Percentiles rank a stretch among this genome's conserved stretches.
Evolutionary conservation across 2,329 filamentous ascomycete genomes (phyloP).

Genomic region (Fusarium acutatum): DNA sequence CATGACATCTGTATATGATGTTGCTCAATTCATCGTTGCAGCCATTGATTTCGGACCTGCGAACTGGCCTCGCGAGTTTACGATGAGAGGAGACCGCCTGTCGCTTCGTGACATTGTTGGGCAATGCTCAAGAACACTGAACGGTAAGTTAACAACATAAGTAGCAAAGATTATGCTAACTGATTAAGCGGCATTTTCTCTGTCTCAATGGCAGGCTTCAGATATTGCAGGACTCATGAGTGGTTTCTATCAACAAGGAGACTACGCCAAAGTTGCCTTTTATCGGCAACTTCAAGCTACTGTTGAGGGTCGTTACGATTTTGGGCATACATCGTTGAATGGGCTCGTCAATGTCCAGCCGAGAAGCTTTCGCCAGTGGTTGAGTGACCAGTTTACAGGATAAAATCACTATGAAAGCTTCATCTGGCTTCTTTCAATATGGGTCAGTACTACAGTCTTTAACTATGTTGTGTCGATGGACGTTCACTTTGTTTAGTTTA

Average conservation of each 20-base stretch:
- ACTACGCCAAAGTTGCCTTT: conserved; percentile 59
- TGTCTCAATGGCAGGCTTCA: conserved; percentile 49
- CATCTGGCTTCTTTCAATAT: background rate
- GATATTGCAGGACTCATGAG: conserved; percentile 53
- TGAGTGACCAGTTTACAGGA: conserved; percentile 41
- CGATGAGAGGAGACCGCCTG: conserved; percentile 73
- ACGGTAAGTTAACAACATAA: conserved; percentile 47
- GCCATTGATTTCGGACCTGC: conserved; percentile 68
- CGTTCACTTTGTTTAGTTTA: background rate
- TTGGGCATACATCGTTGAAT: conserved; percentile 68
- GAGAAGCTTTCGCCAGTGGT: conserved; percentile 63
- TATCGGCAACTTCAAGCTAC: conserved; percentile 73
- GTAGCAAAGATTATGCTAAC: conserved; percentile 25
- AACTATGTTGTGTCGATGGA: background rate
- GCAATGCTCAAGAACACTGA: conserved; percentile 57
- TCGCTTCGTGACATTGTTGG: conserved; percentile 67
- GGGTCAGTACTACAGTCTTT: background rate
- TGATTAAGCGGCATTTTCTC: conserved; percentile 50
- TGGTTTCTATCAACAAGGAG: conserved; percentile 56
- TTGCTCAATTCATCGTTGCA: conserved; percentile 75
- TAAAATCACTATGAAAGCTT: background rate
- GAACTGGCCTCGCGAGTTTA: conserved; percentile 74
- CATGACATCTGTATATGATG: conserved; percentile 75
- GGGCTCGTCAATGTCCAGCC: conserved; percentile 57
- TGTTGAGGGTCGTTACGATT: conserved; percentile 73